Percentiles rank a stretch among this genome's conserved stretches.
phyloP scores from a whole-genome alignment of 495 filamentous ascomycete species.

The Clavariopsis aquatica region DNA sequence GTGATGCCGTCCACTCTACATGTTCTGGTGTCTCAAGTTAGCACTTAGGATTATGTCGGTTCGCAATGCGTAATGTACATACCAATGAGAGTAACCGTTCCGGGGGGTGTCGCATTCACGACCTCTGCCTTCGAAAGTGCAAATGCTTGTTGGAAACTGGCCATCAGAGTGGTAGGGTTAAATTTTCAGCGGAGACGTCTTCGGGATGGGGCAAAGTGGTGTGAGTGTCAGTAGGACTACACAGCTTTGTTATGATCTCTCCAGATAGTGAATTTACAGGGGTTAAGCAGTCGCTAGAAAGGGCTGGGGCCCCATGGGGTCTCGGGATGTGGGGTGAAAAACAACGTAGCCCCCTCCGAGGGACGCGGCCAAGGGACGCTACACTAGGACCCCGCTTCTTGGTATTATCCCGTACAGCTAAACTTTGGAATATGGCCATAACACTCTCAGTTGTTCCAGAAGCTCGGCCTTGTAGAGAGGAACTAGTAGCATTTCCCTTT shows the following conservation, averaged over 20 bases:
- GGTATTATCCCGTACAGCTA: no score
- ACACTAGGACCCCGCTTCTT: background rate
- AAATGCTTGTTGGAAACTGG: constrained; percentile 5
- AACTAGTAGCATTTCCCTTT: no score
- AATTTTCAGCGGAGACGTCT: background rate
- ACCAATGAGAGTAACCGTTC: constrained; percentile 24
- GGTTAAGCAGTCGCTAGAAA: no score
- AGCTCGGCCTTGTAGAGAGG: no score
- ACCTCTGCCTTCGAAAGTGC: constrained; percentile 15
- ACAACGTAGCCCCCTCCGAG: no score
- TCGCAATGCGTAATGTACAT: no score
- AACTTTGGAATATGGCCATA: no score
- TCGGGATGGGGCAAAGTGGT: background rate
- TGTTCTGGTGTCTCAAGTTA: constrained; percentile 6
- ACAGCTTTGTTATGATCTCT: background rate
- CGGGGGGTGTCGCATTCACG: constrained; percentile 10
- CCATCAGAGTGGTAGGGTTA: background rate
- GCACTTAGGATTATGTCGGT: no score
- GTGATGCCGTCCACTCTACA: constrained; percentile 10
- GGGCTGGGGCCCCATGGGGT: no score
- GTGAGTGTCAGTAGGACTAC: background rate
- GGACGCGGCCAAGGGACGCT: background rate
- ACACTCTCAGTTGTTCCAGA: no score
- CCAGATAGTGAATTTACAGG: no score
- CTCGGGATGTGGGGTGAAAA: no score